A percentile compares a stretch with the other conserved stretches of the same genome.
These are phyloP conservation scores for Saksenaea vasiformis DNA, from an alignment of 371 early-diverging fungal genomes.

Conservation along the genomic window DNA sequence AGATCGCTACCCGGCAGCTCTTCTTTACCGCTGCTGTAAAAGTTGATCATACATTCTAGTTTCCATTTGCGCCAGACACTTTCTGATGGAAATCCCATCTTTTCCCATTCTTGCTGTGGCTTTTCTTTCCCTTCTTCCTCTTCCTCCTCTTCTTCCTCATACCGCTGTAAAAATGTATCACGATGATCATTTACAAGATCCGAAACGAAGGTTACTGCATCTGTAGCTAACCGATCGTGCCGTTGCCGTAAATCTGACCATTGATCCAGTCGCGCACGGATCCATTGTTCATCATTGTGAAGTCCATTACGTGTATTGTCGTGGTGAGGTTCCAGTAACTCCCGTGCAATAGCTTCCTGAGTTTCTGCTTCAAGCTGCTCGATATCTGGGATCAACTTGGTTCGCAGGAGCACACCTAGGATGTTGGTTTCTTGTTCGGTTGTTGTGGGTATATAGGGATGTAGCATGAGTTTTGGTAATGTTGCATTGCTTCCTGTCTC, in stretches of 20 bases:
- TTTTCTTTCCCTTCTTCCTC: slow-evolving; percentile 19
- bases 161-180: slow-evolving; percentile 33
- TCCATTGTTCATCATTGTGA: slow-evolving; percentile 38
- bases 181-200: slow-evolving; percentile 36
- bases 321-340: slow-evolving; percentile 19
- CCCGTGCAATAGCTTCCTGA: slow-evolving; percentile 49
- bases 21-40: slow-evolving; percentile 48
- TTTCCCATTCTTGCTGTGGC: slow-evolving; percentile 42
- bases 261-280: slow-evolving; percentile 29
- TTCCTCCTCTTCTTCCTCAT: slow-evolving; percentile 32
- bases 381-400: slow-evolving; percentile 68
- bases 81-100: slow-evolving; percentile 42
- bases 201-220: slow-evolving; percentile 32
- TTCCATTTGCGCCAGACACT: slow-evolving; percentile 51
- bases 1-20: slow-evolving; percentile 48
- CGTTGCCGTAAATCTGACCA: slow-evolving; percentile 37
- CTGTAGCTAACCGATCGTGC: slow-evolving; percentile 44
- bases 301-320: slow-evolving; percentile 1
- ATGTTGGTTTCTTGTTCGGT: slow-evolving; percentile 65
- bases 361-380: slow-evolving; percentile 59
- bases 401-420: slow-evolving; percentile 59
- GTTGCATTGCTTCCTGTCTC: slow-evolving; percentile 47
- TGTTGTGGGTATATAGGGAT: slow-evolving; percentile 56
- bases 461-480: slow-evolving; percentile 58
- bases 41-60: slow-evolving; percentile 49